Conservation (phyloP, 2,329 filamentous ascomycete genomes). For the Penicillium nordicum region DNA sequence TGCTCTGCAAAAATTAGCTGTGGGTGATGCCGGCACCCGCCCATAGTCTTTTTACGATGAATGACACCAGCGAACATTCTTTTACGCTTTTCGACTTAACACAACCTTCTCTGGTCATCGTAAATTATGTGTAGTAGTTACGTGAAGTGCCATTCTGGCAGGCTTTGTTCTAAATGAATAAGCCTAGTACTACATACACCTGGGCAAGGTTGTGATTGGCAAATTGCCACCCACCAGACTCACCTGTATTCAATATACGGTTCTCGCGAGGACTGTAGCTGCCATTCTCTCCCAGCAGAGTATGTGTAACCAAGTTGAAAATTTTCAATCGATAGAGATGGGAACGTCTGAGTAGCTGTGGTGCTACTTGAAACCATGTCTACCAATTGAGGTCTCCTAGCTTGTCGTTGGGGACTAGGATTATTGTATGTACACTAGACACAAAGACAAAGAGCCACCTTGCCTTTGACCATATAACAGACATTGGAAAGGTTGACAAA, state of each 20-base stretch:
- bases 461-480: not conserved
- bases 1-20: slow-evolving; percentile 3
- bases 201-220: not conserved
- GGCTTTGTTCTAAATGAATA: not conserved
- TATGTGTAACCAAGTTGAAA: not conserved
- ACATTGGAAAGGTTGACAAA: not conserved
- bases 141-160: not conserved
- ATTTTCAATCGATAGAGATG: too few species aligned
- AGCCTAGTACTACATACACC: not conserved
- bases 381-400: not conserved
- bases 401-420: too few species aligned
- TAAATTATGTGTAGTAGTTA: not conserved
- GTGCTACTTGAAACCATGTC: not conserved
- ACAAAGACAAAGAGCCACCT: not conserved
- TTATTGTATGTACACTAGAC: not conserved
- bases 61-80: slow-evolving; percentile 4
- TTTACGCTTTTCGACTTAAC: not conserved
- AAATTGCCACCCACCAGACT: not conserved
- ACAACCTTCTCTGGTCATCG: not conserved
- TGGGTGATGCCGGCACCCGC: not conserved
- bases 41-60: slow-evolving; percentile 4
- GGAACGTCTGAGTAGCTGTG: too few species aligned
- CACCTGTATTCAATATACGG: too few species aligned
- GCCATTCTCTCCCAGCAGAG: too few species aligned
- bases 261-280: not conserved